A percentile compares a stretch with the other conserved stretches of the same genome.
Conservation (phyloP, 371 early-diverging fungal genomes). For the Mucor ambiguus region DNA sequence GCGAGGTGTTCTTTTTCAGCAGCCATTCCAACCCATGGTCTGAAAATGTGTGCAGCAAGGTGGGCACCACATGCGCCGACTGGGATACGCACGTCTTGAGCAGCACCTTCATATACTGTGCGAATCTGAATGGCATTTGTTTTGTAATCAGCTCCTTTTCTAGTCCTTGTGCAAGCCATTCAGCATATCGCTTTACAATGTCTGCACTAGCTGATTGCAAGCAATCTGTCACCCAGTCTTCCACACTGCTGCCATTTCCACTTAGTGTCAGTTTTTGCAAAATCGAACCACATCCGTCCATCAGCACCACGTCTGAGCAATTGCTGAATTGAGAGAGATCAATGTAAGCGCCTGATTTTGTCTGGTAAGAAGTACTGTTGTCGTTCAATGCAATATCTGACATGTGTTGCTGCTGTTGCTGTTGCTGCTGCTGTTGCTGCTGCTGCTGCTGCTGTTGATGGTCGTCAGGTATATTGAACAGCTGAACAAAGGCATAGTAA, state of each 20-base stretch:
- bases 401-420: conserved; percentile 8
- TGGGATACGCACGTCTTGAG: conserved; percentile 5
- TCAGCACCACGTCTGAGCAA: conserved; percentile 9
- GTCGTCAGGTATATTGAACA: conserved; percentile 27
- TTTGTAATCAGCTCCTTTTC: conserved; percentile 6
- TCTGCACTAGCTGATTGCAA: conserved; percentile 19
- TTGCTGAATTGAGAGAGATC: conserved; percentile 25
- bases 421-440: conserved; percentile 11
- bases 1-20: background rate
- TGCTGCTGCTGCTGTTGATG: conserved; percentile 12
- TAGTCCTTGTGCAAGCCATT: conserved; percentile 25
- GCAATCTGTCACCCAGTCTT: conserved; percentile 29
- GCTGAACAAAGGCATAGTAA: conserved; percentile 40
- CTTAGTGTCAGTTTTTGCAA: conserved; percentile 24
- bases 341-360: conserved; percentile 37
- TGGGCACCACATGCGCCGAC: conserved; percentile 28
- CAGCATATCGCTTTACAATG: conserved; percentile 28
- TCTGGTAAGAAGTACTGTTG: conserved; percentile 17
- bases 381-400: background rate
- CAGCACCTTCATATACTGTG: background rate
- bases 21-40: conserved; percentile 21
- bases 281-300: conserved; percentile 27
- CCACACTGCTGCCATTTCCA: background rate
- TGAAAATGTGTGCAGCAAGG: conserved; percentile 13
- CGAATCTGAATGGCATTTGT: background rate